phyloP scores from a whole-genome alignment of 1,139 yeast species.

The Nadsonia starkeyi-henricii region DNA sequence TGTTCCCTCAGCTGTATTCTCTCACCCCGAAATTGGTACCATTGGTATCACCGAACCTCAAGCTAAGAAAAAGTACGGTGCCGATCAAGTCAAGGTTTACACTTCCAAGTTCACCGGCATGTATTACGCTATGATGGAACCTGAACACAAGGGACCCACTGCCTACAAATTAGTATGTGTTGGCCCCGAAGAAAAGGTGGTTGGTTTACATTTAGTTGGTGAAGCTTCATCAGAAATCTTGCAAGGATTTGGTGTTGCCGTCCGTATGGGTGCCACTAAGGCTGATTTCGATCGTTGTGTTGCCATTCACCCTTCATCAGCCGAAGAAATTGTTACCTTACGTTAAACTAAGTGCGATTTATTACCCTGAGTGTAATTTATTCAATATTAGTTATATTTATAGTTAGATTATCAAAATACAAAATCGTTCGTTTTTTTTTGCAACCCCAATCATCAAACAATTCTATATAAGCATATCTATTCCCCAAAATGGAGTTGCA shows the following conservation, averaged over 20 bases:
- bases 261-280: slow-evolving; percentile 90
- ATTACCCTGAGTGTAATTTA: no score
- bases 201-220: slow-evolving; percentile 89
- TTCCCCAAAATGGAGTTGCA: no score
- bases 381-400: neutral
- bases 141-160: slow-evolving; percentile 71
- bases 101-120: slow-evolving; percentile 73
- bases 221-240: slow-evolving; percentile 81
- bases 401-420: no score
- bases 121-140: slow-evolving; percentile 56
- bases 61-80: slow-evolving; percentile 69
- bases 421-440: no score
- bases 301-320: slow-evolving; percentile 96
- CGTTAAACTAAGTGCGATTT: no score
- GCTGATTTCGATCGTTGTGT: slow-evolving; percentile 88
- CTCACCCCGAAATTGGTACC: slow-evolving; percentile 96
- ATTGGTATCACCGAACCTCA: slow-evolving; percentile 72
- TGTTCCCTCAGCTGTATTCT: slow-evolving; percentile 83
- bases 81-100: slow-evolving; percentile 68
- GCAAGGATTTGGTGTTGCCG: slow-evolving; percentile 96
- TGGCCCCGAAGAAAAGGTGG: slow-evolving; percentile 81
- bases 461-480: no score
- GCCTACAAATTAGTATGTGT: slow-evolving; percentile 68
- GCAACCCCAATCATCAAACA: slow-evolving; percentile 43
- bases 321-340: slow-evolving; percentile 93